Percentiles rank a stretch among this genome's conserved stretches.
Conservation (phyloP, 257 asterid species). For the Cordia subcordata region DNA sequence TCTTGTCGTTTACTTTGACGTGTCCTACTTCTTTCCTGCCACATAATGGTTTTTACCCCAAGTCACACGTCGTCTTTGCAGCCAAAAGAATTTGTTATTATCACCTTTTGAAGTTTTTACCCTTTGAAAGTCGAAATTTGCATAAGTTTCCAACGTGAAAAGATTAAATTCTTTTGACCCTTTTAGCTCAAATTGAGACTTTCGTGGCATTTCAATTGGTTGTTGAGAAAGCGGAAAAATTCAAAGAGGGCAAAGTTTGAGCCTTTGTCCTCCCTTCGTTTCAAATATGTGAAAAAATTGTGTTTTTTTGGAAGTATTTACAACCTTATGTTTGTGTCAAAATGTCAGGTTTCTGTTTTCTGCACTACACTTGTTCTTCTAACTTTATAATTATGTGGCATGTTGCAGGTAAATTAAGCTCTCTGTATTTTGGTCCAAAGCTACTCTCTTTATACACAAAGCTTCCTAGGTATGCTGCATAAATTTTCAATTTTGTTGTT, state of each 20-base stretch:
- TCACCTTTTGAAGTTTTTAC: too few relatives aligned
- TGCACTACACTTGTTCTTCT: constrained; percentile 3
- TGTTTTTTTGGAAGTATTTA: too few relatives aligned
- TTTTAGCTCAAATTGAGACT: neutral
- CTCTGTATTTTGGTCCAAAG: constrained; percentile 17
- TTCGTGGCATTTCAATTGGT: too few relatives aligned
- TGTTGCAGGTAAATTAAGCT: constrained; percentile 10
- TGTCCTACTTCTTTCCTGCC: too few relatives aligned
- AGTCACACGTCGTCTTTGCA: too few relatives aligned
- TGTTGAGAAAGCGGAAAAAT: neutral
- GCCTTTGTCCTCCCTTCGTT: constrained; percentile 3
- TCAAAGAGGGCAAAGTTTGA: constrained; percentile 5
- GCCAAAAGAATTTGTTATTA: too few relatives aligned
- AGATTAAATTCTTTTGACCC: neutral
- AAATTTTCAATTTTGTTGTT: constrained; percentile 1
- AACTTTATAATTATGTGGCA: constrained; percentile 8
- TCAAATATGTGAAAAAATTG: constrained; percentile 5
- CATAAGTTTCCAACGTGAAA: too few relatives aligned
- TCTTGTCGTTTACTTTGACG: too few relatives aligned
- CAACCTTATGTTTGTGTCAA: constrained; percentile 1
- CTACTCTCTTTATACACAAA: neutral
- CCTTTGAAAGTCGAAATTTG: too few relatives aligned
- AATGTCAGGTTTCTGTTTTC: neutral
- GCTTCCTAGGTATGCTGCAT: constrained; percentile 22
- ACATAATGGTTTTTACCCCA: too few relatives aligned